Evolutionary conservation across 2,329 filamentous ascomycete species (phyloP).

Genomic region (Acephala macrosclerotiorum): DNA sequence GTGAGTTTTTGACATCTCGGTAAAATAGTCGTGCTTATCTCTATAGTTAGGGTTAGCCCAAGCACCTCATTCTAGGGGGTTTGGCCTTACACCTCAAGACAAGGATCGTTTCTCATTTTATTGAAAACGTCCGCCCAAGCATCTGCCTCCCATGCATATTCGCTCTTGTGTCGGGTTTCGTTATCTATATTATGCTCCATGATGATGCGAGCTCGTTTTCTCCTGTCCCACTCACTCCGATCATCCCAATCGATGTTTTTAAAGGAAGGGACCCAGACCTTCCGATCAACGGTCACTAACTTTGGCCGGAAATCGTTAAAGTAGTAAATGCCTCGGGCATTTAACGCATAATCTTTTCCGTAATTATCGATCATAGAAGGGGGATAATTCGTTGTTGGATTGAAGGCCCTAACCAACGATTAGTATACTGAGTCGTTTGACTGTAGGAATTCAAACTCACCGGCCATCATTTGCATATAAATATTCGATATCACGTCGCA

Average conservation of each 20-base stretch:
- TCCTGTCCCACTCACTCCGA: not conserved
- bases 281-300: no score
- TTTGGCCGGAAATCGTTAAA: not conserved
- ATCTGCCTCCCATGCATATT: constrained; percentile 17
- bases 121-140: constrained; percentile 11
- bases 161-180: constrained; percentile 11
- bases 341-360: constrained; percentile 9
- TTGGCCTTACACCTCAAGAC: constrained; percentile 8
- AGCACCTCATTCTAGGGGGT: no score
- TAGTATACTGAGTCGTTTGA: not conserved
- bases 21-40: no score
- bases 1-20: not conserved
- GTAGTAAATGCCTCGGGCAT: constrained; percentile 10
- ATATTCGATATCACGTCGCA: not conserved
- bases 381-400: constrained; percentile 6
- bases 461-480: no score
- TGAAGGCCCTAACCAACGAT: not conserved
- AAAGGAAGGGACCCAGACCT: no score
- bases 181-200: constrained; percentile 10
- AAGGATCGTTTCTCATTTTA: constrained; percentile 5
- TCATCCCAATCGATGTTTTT: no score
- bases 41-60: no score
- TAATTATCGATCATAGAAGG: constrained; percentile 9
- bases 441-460: no score
- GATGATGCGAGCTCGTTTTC: constrained; percentile 1